Base-by-base conservation (phyloP, 2,329 filamentous ascomycete species). In the Ilyonectria robusta region DNA sequence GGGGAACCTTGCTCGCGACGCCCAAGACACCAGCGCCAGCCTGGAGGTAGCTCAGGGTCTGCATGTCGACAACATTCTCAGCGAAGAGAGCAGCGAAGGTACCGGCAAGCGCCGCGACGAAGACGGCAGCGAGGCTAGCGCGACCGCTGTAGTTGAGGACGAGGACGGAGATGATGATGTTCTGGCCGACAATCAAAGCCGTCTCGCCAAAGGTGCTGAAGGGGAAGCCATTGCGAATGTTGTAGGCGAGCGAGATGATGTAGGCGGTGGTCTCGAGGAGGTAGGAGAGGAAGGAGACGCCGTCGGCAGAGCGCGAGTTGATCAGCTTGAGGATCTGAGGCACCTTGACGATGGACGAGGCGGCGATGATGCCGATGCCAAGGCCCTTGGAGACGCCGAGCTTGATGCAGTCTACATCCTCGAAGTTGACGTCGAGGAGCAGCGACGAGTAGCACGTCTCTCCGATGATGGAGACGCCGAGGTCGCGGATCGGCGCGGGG, bases 121-220 rank as follows among this genome's bases (percentile, higher is more conserved):
- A 95, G 4, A 91, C 85, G 1, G 92, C 94, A 0, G 94, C 94
- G 4, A 89, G 85, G 51, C 87, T 86, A 1, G 86, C 84, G 72
- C 89, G 88, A 10, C 93, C 92, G 66, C 89, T 91, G 81, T 94
- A 98, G 78, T 93, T 92, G 79, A 99, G 85, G 47, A 99, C 94
- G 75, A 98, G 82, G 56, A 94, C 89, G 6, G 92, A 91, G 79
- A 99, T 97, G 67, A 94, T 89, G 48, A 98, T 89, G 82, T 99
- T 97, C 85, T 99, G 96, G 66, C 92, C 91, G 56, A 96, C 88
- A 75, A 99, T 98, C 77, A 98, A 86, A 42, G 93, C 94, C 31
- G 94, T 95, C 88, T 99, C 96, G 81, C 96, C 96, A 80, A 93
- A 99, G 11, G 96, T 99, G 87, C 92, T 97, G 83, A 99, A 98